Percentiles rank a stretch among this genome's conserved stretches.
phyloP scores from a whole-genome alignment of 768 basidiomycete genomes.

The Mycena epipterygia region DNA sequence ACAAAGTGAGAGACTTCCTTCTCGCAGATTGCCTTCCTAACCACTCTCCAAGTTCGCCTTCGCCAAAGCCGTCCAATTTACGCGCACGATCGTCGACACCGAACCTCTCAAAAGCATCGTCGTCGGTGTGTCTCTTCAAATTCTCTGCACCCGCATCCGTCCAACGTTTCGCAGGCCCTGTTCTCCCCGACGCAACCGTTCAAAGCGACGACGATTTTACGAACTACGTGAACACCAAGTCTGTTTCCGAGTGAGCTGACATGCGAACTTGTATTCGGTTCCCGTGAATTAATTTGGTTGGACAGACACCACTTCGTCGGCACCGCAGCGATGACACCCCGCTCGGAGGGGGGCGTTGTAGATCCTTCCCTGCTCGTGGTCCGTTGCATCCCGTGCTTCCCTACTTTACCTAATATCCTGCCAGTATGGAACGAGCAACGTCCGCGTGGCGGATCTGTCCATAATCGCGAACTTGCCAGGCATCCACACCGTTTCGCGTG shows the following conservation, averaged over 20 bases:
- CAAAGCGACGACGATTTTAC: constrained; percentile 27
- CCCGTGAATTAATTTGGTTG: not conserved
- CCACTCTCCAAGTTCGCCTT: constrained; percentile 12
- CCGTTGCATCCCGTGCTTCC: not conserved
- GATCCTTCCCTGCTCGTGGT: constrained; percentile 31
- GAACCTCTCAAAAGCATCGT: constrained; percentile 33
- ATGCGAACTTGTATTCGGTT: not conserved
- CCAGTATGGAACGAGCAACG: constrained; percentile 54
- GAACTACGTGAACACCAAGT: constrained; percentile 25
- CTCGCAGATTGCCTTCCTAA: not conserved
- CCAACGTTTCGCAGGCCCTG: not conserved
- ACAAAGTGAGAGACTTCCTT: constrained; percentile 10
- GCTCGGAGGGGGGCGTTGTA: constrained; percentile 25
- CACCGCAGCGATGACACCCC: constrained; percentile 27
- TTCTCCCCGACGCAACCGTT: constrained; percentile 19
- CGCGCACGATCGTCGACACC: constrained; percentile 24
- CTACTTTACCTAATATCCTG: not conserved
- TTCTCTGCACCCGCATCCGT: not conserved
- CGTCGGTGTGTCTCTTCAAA: constrained; percentile 8
- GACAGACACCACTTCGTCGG: constrained; percentile 30
- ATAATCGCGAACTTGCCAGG: constrained; percentile 49
- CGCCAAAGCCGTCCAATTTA: constrained; percentile 26
- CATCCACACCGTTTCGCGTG: constrained; percentile 41
- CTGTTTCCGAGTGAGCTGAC: constrained; percentile 14
- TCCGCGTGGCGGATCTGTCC: constrained; percentile 57